Percentiles rank a stretch among this genome's conserved stretches.
These are phyloP conservation scores for Colletotrichum tamarilloi DNA, from an alignment of 2,329 filamentous ascomycete species.

Conservation along the genomic window DNA sequence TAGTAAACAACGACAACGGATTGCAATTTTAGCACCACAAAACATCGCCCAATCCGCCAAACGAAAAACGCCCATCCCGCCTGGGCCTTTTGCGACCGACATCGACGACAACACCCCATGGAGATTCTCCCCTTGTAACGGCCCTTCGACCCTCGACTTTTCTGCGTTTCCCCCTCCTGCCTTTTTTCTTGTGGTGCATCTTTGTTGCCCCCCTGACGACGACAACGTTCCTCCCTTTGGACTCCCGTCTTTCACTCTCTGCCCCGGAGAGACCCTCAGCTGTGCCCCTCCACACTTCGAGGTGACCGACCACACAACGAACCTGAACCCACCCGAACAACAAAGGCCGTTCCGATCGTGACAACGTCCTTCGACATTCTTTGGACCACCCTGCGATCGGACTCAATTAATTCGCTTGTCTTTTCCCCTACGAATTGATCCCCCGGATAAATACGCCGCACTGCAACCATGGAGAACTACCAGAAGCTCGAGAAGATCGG, in stretches of 20 bases:
- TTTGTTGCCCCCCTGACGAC: slow-evolving; percentile 9
- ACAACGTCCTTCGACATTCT: slow-evolving; percentile 9
- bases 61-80: slow-evolving; percentile 28
- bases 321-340: slow-evolving; percentile 20
- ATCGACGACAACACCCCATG: slow-evolving; percentile 26
- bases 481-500: slow-evolving; percentile 97
- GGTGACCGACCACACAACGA: slow-evolving; percentile 20
- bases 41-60: slow-evolving; percentile 34
- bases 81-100: slow-evolving; percentile 22
- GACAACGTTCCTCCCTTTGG: neutral
- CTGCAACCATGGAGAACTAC: slow-evolving; percentile 84
- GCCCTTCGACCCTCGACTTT: slow-evolving; percentile 23
- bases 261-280: slow-evolving; percentile 17
- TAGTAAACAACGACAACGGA: slow-evolving; percentile 37
- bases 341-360: slow-evolving; percentile 7
- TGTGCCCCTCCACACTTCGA: slow-evolving; percentile 33
- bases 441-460: neutral
- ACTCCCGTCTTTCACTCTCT: neutral
- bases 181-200: slow-evolving; percentile 1
- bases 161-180: slow-evolving; percentile 8
- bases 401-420: neutral
- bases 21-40: slow-evolving; percentile 36
- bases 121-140: slow-evolving; percentile 21
- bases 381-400: neutral
- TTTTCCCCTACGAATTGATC: neutral